These are phyloP conservation scores for Diutina rugosa DNA, from an alignment of 1,139 yeast species.

Conservation along the genomic window DNA sequence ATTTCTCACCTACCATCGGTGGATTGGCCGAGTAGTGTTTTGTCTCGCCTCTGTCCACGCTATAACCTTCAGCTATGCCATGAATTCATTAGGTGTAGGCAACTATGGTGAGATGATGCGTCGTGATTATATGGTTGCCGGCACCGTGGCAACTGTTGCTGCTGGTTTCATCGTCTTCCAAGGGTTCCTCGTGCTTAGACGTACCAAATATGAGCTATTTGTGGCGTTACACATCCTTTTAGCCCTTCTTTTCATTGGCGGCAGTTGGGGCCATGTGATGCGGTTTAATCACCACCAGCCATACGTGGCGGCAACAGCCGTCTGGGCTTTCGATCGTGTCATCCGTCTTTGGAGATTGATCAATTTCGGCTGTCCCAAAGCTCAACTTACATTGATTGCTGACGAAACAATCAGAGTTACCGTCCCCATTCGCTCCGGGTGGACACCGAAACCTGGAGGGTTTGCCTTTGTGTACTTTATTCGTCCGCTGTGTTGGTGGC, in stretches of 20 bases:
- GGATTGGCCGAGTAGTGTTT: slow-evolving; percentile 1
- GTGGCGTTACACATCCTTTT: slow-evolving; percentile 42
- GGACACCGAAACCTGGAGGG: slow-evolving; percentile 35
- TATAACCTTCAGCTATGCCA: not conserved
- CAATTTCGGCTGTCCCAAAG: not conserved
- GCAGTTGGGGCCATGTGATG: slow-evolving; percentile 48
- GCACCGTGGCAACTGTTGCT: not conserved
- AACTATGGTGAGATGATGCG: not conserved
- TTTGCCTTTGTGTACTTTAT: slow-evolving; percentile 39
- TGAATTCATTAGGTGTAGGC: not conserved
- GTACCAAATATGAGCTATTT: slow-evolving; percentile 50
- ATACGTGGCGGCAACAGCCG: not conserved
- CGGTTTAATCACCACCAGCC: not conserved
- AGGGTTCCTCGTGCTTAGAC: slow-evolving; percentile 32
- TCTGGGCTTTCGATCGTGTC: not conserved
- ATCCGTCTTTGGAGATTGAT: not conserved
- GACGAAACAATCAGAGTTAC: not conserved
- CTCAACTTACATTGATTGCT: not conserved
- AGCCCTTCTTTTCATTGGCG: slow-evolving; percentile 42
- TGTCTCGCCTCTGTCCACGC: not conserved
- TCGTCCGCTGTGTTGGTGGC: slow-evolving; percentile 35
- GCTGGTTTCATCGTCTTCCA: not conserved
- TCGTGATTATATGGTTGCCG: slow-evolving; percentile 1
- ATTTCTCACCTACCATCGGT: not conserved
- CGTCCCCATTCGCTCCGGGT: slow-evolving; percentile 7